Evolutionary conservation across 2,329 filamentous ascomycete species (phyloP).

Genomic region (Xylariaceae sp.): DNA sequence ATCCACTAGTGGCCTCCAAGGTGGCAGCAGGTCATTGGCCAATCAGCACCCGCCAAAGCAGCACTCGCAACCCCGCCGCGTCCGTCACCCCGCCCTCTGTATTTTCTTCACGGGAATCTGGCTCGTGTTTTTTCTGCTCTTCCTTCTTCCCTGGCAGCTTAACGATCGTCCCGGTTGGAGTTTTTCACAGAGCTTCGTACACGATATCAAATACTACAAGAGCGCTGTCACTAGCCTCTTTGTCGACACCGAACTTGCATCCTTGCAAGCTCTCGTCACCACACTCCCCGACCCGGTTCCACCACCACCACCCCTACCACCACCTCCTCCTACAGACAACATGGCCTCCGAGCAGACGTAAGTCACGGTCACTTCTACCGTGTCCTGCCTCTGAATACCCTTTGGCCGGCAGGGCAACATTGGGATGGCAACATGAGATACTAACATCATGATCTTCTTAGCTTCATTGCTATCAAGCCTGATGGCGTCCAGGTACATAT

Average conservation of each 20-base stretch:
- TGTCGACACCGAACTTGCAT: constrained; percentile 13
- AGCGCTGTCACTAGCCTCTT: constrained; percentile 21
- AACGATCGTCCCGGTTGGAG: constrained; percentile 29
- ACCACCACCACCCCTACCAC: constrained; percentile 13
- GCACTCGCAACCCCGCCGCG: constrained; percentile 24
- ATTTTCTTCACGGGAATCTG: constrained; percentile 31
- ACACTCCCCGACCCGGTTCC: constrained; percentile 10
- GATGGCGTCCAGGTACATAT: constrained; percentile 89
- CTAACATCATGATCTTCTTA: constrained; percentile 38
- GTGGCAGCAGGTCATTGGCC: constrained; percentile 12
- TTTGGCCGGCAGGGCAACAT: no score
- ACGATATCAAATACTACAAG: constrained; percentile 26
- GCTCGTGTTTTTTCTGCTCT: constrained; percentile 30
- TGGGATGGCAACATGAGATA: no score
- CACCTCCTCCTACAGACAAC: constrained; percentile 25
- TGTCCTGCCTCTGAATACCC: neutral
- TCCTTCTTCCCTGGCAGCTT: constrained; percentile 30
- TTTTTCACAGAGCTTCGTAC: constrained; percentile 25
- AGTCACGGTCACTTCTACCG: constrained; percentile 10
- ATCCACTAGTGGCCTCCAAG: neutral
- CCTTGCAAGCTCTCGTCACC: constrained; percentile 13
- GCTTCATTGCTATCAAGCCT: constrained; percentile 99
- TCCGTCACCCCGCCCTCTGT: constrained; percentile 32
- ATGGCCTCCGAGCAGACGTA: constrained; percentile 34
- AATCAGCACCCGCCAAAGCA: constrained; percentile 19